Evolutionary conservation across 495 filamentous ascomycete species (phyloP), one percentile per base, ranked within the genome.

Genomic region (Chaetomium cochliodes): DNA sequence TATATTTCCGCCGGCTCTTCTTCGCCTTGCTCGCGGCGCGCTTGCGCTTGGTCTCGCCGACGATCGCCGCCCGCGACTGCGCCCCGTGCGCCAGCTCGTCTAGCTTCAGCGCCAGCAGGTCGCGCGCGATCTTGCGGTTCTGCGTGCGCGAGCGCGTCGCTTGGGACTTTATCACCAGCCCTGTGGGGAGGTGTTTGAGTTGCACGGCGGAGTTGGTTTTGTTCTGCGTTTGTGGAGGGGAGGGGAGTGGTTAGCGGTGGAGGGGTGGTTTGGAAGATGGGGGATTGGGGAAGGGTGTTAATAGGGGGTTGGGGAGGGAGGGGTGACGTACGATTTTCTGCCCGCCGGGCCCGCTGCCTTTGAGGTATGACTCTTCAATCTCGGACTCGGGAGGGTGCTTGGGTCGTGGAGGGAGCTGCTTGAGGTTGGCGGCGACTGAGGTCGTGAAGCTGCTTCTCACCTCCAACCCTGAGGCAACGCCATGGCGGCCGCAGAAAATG

Each of bases 191-290:
- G 78, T 98, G 94, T 62, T 86, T 93, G 28, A 98, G 82, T 72
- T 98, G 96, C 46, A 98, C 94, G 53, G 94, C 94, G 11, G 91
- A 97, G 67, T 87, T 88, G 25, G 94, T 98, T 88, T 98, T 98
- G 79, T 98, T 98, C 90, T 93, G 41, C 13, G 3, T 33, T 37
- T 37, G 5, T 3, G 60, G 7, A 13, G 18, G 2, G 7, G 55
- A 18, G n/a, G 5, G 51, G 20, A n/a, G 5, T 58, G 44, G 26
- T 37, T 49, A 9, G 33, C 54, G 15, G 22, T 23, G 39, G 33
- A 2, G 59, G 33, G 2, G 3, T 18, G 59, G 20, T 46, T 22
- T 23, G 54, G 52, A 41, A 33, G 62, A 11, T 16, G 41, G 41
- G 11, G 16, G 28, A 3, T 30, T 3, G 28, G 28, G n/a, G n/a